Base-by-base conservation (phyloP, 2,329 filamentous ascomycete genomes). In the Calonectria henricotiae region DNA sequence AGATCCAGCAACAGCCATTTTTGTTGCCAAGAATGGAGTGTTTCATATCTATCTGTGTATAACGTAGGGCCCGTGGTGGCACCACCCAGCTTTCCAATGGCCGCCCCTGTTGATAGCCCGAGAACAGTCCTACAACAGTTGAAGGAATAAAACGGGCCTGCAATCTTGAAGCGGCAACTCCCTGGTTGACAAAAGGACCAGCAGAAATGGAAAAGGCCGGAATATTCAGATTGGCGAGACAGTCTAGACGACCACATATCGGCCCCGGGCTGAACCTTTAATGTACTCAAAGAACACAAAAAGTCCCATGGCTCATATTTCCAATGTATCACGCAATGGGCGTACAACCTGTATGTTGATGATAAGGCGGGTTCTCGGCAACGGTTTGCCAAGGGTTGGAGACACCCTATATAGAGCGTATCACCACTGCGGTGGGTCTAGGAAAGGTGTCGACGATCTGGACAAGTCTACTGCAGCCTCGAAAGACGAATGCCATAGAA, bases 21-120 rank as follows among this genome's bases (percentile, higher is more conserved):
- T 5, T 39, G 32, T 15, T 15, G 20, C 51, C 32, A 37, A 27
- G 30, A 35, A 20, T 12, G 49, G 49, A 11, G 23, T 20, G 51
- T 58, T 39, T 58, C 51, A 58, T 39, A 58, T 58, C 51, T 58
- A 58, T 58, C 51, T 58, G 32, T 39, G 37, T 27, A 58, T 9
- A 46, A 23, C n/a, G 20, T 49, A 23, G 37, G 35, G n/a, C 20
- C 20, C 5, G 30, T 9, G 5, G 12, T 12, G 20, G 51, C 9
- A 20, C 51, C 51, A 55, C 35, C 20, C 4, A 23, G 20, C n/a
- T 3, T 46, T 12, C n/a, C n/a, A 23, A 23, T 12, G 23, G 11
- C 32, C 6, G n/a, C 51, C 51, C 51, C 51, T 58, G 51, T 39
- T 23, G 6, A 2, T 39, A 58, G 32, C 51, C 51, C 25, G 51